phyloP scores from a whole-genome alignment of 2,329 filamentous ascomycete genomes.

The Zymoseptoria crescenta region DNA sequence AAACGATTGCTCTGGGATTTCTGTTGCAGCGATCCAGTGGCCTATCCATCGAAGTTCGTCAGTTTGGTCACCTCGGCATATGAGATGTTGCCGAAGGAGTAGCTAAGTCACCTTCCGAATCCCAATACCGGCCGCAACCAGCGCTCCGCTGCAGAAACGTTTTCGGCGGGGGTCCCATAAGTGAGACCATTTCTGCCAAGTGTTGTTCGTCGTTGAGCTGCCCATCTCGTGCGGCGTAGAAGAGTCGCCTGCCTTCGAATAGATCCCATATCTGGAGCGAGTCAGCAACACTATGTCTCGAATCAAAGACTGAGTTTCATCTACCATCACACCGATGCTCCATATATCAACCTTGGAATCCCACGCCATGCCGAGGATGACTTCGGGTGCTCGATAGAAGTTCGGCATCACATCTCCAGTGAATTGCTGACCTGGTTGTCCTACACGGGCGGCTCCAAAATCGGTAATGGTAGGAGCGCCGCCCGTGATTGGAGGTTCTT shows the following conservation, averaged over 20 bases:
- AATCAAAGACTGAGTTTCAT: background rate
- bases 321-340: constrained; percentile 24
- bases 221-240: constrained; percentile 12
- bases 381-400: constrained; percentile 21
- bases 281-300: background rate
- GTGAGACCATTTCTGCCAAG: constrained; percentile 29
- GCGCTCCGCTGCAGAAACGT: constrained; percentile 30
- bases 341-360: constrained; percentile 20
- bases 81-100: too few species aligned
- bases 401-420: constrained; percentile 22
- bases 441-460: constrained; percentile 17
- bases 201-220: constrained; percentile 13
- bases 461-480: constrained; percentile 18
- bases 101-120: constrained; percentile 13
- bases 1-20: constrained; percentile 26
- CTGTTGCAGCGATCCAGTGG: constrained; percentile 25
- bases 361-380: constrained; percentile 22
- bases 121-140: constrained; percentile 22
- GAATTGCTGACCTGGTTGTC: constrained; percentile 2
- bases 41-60: constrained; percentile 14
- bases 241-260: constrained; percentile 23
- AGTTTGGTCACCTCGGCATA: too few species aligned
- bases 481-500: background rate
- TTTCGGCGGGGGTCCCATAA: constrained; percentile 32
- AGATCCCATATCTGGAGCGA: constrained; percentile 22